A percentile compares a stretch with the other conserved stretches of the same genome.
Conservation (phyloP, 495 filamentous ascomycete genomes). For the Mytilinidion resinicola region DNA sequence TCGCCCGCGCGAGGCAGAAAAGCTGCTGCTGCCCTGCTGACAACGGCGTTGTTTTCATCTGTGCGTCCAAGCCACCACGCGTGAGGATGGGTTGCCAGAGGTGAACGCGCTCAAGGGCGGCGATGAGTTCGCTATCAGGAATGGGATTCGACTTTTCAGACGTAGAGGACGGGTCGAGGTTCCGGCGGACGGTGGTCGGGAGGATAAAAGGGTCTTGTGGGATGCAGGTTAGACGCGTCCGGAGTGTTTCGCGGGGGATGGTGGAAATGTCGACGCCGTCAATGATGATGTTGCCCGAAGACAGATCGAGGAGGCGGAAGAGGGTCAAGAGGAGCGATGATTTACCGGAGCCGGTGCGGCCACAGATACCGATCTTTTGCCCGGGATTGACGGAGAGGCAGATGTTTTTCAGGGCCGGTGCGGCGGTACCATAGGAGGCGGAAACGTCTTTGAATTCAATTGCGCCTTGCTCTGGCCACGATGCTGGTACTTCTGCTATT, state of each 20-base stretch:
- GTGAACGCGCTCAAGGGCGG: slow-evolving; percentile 23
- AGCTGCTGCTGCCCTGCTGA: slow-evolving; percentile 59
- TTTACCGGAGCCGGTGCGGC: slow-evolving; percentile 41
- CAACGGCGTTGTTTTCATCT: slow-evolving; percentile 35
- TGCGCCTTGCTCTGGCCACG: slow-evolving; percentile 5
- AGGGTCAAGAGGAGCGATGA: slow-evolving; percentile 46
- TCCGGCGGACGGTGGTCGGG: slow-evolving; percentile 35
- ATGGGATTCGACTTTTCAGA: neutral
- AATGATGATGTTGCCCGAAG: slow-evolving; percentile 40
- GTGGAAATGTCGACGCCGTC: slow-evolving; percentile 45
- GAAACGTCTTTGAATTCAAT: slow-evolving; percentile 4
- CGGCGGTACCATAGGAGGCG: neutral
- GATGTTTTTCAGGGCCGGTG: slow-evolving; percentile 44
- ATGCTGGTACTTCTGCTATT: neutral
- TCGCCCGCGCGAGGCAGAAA: slow-evolving; percentile 51
- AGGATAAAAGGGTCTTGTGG: slow-evolving; percentile 56
- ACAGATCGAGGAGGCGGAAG: slow-evolving; percentile 49
- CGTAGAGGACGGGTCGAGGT: slow-evolving; percentile 14
- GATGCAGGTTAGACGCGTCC: slow-evolving; percentile 45
- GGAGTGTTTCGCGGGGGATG: slow-evolving; percentile 44
- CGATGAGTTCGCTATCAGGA: slow-evolving; percentile 28
- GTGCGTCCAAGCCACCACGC: slow-evolving; percentile 2
- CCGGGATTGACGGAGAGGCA: slow-evolving; percentile 47
- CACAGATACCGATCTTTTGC: slow-evolving; percentile 51
- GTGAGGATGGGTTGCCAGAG: slow-evolving; percentile 38